Evolutionary conservation across 495 filamentous ascomycete genomes (phyloP).

Genomic region (Filosporella fistucella): DNA sequence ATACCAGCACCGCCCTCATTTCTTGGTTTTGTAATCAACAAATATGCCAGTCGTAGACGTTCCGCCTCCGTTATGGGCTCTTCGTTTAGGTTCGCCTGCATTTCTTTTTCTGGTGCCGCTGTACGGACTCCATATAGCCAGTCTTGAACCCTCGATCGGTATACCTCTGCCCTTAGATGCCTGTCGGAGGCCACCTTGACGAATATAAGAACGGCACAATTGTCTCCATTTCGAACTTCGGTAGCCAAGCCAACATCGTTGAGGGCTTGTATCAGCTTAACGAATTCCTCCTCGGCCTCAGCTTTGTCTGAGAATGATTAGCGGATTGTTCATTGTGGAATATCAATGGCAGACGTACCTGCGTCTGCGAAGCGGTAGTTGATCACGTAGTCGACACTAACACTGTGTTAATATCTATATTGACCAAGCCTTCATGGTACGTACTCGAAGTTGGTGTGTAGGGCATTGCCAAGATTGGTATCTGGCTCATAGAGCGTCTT

Average conservation of each 20-base stretch:
- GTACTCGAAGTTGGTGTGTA: slow-evolving; percentile 24
- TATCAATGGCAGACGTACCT: slow-evolving; percentile 36
- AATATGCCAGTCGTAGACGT: slow-evolving; percentile 76
- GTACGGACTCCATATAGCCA: slow-evolving; percentile 91
- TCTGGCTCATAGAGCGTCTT: slow-evolving; percentile 17
- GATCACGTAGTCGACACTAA: slow-evolving; percentile 91
- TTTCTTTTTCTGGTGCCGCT: slow-evolving; percentile 72
- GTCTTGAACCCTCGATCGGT: slow-evolving; percentile 78
- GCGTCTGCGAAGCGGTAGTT: slow-evolving; percentile 65
- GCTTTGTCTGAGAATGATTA: slow-evolving; percentile 49
- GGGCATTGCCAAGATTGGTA: slow-evolving; percentile 9
- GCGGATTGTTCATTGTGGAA: neutral
- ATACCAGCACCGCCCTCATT: slow-evolving; percentile 89
- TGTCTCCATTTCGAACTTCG: slow-evolving; percentile 79
- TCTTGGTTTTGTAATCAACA: slow-evolving; percentile 77
- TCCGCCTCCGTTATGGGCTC: slow-evolving; percentile 84
- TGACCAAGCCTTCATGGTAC: neutral
- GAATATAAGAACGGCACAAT: slow-evolving; percentile 77
- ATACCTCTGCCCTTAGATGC: slow-evolving; percentile 58
- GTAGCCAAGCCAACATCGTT: slow-evolving; percentile 71
- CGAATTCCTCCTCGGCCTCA: slow-evolving; percentile 66
- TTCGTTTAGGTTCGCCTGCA: slow-evolving; percentile 51
- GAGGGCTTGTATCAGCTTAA: slow-evolving; percentile 67
- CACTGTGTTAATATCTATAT: slow-evolving; percentile 1
- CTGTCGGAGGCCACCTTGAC: slow-evolving; percentile 66